Evolutionary conservation across 108 stramenopile genomes (phyloP).

Genomic region (Nitzschia sp.): DNA sequence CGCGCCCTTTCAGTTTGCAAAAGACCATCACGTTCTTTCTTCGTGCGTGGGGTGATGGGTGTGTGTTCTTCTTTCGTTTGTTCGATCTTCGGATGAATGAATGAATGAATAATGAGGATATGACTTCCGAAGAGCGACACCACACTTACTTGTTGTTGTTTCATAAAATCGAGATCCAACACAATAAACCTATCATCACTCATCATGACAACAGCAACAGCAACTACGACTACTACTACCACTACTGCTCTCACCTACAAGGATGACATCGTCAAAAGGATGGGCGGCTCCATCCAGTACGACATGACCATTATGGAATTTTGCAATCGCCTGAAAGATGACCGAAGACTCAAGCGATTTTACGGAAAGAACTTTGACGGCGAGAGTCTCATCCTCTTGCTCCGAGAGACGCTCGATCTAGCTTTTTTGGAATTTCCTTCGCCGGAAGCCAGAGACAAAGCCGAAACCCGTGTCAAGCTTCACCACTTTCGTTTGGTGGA

Average conservation of each 20-base stretch:
- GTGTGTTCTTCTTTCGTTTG: too few species aligned
- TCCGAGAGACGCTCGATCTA: neutral
- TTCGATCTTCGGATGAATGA: too few species aligned
- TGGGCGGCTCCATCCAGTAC: neutral
- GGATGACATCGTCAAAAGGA: neutral
- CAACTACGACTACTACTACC: too few species aligned
- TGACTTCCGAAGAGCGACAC: too few species aligned
- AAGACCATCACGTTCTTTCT: too few species aligned
- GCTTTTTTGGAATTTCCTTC: neutral
- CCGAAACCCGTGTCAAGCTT: neutral
- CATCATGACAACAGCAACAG: neutral
- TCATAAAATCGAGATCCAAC: too few species aligned
- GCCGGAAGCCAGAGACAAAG: neutral
- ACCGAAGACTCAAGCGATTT: neutral
- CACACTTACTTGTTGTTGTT: too few species aligned
- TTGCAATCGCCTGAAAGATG: neutral
- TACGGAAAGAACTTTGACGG: neutral
- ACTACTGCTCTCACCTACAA: neutral
- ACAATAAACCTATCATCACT: neutral
- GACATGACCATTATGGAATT: conserved; percentile 4
- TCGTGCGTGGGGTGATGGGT: too few species aligned
- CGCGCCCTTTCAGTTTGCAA: too few species aligned
- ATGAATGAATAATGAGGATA: too few species aligned
- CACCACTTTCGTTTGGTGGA: conserved; percentile 1
- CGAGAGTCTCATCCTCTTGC: neutral